phyloP scores from a whole-genome alignment of 805 yeast species.

The Pichia paraexigua region DNA sequence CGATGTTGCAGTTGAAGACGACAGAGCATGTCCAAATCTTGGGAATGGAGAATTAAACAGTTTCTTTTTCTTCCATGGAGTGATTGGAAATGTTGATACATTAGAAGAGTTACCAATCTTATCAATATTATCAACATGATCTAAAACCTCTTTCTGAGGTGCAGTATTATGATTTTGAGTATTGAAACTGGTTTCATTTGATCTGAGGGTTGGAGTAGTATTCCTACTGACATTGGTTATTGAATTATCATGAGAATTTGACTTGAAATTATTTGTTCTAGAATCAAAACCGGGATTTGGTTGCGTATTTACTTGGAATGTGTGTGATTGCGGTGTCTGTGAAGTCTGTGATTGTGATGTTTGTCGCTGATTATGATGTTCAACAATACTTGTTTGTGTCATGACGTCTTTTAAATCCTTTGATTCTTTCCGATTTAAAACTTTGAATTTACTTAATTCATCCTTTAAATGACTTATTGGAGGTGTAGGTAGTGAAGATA shows the following conservation, averaged over 20 bases:
- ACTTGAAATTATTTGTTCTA: not conserved
- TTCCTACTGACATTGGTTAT: not conserved
- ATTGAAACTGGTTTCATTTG: not conserved
- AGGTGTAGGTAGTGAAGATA: conserved; percentile 2
- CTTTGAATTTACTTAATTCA: not conserved
- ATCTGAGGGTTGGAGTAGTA: not conserved
- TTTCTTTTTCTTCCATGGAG: conserved; percentile 65
- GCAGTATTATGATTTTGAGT: not conserved
- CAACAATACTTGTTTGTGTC: not conserved
- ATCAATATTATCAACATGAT: not conserved
- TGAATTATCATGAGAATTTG: not conserved
- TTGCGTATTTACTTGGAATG: not conserved
- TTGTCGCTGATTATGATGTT: not conserved
- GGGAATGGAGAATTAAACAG: conserved; percentile 81
- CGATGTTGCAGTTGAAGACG: conserved; percentile 65
- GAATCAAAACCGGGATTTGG: not conserved
- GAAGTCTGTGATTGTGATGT: not conserved
- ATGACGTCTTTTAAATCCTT: not conserved
- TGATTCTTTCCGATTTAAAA: not conserved
- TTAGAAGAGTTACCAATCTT: not conserved
- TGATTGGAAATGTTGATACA: conserved; percentile 5
- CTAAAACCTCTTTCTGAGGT: not conserved
- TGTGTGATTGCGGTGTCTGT: not conserved
- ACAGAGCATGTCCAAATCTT: conserved; percentile 86
- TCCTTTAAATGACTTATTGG: conserved; percentile 1